These are phyloP conservation scores for Odontarrhena argentea DNA, from an alignment of 345 rosid species.

Conservation along the genomic window DNA sequence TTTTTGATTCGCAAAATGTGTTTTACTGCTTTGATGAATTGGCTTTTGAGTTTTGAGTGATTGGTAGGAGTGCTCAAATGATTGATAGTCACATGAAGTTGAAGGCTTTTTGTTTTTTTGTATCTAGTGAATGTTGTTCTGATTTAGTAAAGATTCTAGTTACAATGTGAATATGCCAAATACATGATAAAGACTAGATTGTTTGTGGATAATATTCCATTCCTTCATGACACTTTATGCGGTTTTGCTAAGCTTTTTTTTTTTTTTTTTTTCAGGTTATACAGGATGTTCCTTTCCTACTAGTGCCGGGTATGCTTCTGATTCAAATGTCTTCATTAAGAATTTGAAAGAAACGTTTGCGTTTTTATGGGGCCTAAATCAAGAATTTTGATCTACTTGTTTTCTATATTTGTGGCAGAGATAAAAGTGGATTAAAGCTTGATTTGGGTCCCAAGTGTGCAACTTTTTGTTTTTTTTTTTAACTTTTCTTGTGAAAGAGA, in stretches of 20 bases:
- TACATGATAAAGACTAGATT: conserved; percentile 1
- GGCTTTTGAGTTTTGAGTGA: neutral
- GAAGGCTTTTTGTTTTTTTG: conserved; percentile 16
- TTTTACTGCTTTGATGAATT: conserved; percentile 15
- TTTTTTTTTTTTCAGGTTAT: conserved; percentile 32
- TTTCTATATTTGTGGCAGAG: conserved; percentile 32
- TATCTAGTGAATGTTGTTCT: conserved; percentile 8
- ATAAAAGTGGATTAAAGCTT: conserved; percentile 32
- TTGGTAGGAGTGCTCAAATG: conserved; percentile 18
- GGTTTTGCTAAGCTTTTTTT: neutral
- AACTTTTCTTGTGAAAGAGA: conserved; percentile 34
- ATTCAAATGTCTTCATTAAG: conserved; percentile 21
- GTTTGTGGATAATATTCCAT: conserved; percentile 1
- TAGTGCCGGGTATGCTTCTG: conserved; percentile 46
- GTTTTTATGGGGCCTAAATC: conserved; percentile 30
- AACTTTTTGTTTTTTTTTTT: conserved; percentile 24
- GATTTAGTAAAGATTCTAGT: conserved; percentile 17
- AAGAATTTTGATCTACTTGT: conserved; percentile 26
- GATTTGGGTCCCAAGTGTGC: conserved; percentile 41
- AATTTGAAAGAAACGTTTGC: conserved; percentile 30
- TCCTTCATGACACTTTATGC: conserved; percentile 21
- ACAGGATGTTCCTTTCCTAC: conserved; percentile 45
- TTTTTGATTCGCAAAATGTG: conserved; percentile 3
- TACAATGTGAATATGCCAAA: conserved; percentile 30
- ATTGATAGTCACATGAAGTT: conserved; percentile 28